phyloP scores from a whole-genome alignment of 2,329 filamentous ascomycete species.

The Fonsecaea pedrosoi region DNA sequence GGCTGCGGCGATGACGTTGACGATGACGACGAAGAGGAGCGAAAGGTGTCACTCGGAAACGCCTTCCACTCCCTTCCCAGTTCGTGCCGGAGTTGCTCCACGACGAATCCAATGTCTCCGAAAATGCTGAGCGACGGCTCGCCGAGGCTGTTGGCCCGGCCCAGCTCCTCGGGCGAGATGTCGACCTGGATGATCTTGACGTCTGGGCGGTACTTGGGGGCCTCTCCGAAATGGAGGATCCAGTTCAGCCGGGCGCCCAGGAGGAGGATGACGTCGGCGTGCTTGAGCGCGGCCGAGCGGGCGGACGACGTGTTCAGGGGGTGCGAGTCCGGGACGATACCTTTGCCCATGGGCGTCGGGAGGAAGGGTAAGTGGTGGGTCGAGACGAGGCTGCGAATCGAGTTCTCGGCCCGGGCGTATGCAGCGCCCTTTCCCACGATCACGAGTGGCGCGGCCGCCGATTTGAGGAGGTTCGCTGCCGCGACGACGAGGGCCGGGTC shows the following conservation, averaged over 20 bases:
- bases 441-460: constrained; percentile 58
- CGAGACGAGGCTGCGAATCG: constrained; percentile 55
- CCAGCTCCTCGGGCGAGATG: constrained; percentile 61
- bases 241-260: constrained; percentile 64
- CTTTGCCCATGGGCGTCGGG: constrained; percentile 66
- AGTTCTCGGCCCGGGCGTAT: constrained; percentile 58
- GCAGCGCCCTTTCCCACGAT: constrained; percentile 64
- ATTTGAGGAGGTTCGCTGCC: constrained; percentile 54
- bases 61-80: constrained; percentile 55
- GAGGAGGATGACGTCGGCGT: constrained; percentile 62
- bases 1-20: constrained; percentile 40
- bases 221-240: constrained; percentile 64
- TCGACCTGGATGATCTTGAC: constrained; percentile 64
- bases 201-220: constrained; percentile 60
- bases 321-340: constrained; percentile 62
- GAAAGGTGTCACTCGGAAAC: constrained; percentile 42
- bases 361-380: constrained; percentile 61
- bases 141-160: constrained; percentile 57
- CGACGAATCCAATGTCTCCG: constrained; percentile 59
- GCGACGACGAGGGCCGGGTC: constrained; percentile 53
- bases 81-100: constrained; percentile 53
- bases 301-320: constrained; percentile 61
- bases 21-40: not conserved
- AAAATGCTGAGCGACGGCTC: constrained; percentile 54
- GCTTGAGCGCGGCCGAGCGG: constrained; percentile 59